These are phyloP conservation scores for Nicotiana tabacum DNA, from an alignment of 257 asterid genomes.

Conservation along the genomic window DNA sequence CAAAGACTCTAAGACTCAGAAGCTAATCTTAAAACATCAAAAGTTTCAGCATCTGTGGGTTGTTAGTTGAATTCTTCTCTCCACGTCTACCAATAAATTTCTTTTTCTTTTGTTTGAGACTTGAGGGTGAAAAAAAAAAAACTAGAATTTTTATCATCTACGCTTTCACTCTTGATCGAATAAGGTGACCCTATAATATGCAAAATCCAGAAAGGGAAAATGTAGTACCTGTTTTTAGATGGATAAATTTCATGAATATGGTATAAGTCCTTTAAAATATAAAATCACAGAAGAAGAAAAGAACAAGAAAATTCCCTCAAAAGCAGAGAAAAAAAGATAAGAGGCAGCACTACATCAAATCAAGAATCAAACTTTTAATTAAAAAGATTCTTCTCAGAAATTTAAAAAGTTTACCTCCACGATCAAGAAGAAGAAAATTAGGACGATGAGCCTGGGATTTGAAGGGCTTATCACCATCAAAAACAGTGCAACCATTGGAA, in stretches of 20 bases:
- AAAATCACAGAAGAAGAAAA: background rate
- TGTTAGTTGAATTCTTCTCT: background rate
- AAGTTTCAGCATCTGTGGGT: background rate
- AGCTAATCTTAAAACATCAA: background rate
- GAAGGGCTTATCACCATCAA: slow-evolving; percentile 66
- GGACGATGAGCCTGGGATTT: slow-evolving; percentile 68
- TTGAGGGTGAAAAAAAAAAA: background rate
- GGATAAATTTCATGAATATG: background rate
- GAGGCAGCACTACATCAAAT: background rate
- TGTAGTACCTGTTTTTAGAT: background rate
- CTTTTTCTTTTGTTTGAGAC: background rate
- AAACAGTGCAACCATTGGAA: slow-evolving; percentile 51
- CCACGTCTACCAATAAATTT: background rate
- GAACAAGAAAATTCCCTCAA: background rate
- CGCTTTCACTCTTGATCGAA: background rate
- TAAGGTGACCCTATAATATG: background rate
- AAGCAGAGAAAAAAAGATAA: background rate
- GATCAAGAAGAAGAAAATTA: slow-evolving; percentile 77
- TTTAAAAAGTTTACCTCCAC: slow-evolving; percentile 52
- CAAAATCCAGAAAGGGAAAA: background rate
- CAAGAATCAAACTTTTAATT: background rate
- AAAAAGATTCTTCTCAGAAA: background rate
- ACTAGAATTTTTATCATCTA: background rate
- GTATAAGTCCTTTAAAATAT: background rate
- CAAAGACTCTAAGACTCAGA: background rate